phyloP scores from a whole-genome alignment of 2,329 filamentous ascomycete genomes.

The Cladorrhinum sp. region DNA sequence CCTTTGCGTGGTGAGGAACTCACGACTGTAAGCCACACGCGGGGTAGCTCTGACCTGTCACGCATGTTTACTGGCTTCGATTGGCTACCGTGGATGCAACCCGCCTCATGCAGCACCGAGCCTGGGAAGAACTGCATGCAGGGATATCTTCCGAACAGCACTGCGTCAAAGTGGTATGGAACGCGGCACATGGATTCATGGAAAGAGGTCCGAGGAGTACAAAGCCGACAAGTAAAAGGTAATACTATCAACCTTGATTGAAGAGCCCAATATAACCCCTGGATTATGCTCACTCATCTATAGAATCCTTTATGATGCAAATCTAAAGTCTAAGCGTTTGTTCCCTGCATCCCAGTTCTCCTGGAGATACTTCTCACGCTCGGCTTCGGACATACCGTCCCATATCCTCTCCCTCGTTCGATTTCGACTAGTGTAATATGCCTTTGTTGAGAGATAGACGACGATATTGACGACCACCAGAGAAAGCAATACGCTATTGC shows the following conservation, averaged over 20 bases:
- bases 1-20: not conserved
- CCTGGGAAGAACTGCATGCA: no score
- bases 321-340: slow-evolving; percentile 43
- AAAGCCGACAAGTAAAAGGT: no score
- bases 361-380: slow-evolving; percentile 47
- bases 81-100: not conserved
- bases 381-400: slow-evolving; percentile 46
- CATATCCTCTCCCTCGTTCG: slow-evolving; percentile 44
- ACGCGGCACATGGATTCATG: no score
- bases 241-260: not conserved
- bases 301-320: slow-evolving; percentile 28
- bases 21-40: not conserved
- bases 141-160: no score
- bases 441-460: slow-evolving; percentile 49
- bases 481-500: slow-evolving; percentile 52
- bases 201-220: no score
- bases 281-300: not conserved
- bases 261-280: not conserved
- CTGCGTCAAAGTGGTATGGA: no score
- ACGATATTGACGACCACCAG: slow-evolving; percentile 49
- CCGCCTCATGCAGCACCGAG: no score
- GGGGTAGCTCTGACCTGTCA: not conserved
- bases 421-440: slow-evolving; percentile 53
- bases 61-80: not conserved
- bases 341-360: slow-evolving; percentile 43